Conservation (phyloP, 2,329 filamentous ascomycete species). For the Fusarium hainanense region DNA sequence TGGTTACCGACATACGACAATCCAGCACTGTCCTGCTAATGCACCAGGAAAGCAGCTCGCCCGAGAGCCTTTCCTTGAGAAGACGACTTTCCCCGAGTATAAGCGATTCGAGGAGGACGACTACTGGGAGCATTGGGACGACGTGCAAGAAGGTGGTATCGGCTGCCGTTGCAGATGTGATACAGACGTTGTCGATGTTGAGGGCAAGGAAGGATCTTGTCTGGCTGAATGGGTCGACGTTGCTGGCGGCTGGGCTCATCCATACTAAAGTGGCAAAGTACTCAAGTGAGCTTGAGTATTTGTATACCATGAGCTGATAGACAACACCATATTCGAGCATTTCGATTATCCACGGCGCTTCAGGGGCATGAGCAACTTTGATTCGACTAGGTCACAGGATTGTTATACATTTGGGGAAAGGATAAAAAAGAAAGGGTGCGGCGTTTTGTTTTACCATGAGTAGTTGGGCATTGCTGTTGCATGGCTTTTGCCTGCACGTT, state of each 20-base stretch:
- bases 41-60: constrained; percentile 88
- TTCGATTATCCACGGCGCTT: constrained; percentile 26
- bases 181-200: constrained; percentile 96
- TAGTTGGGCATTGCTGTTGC: constrained; percentile 2
- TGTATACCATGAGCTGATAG: background rate
- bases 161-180: constrained; percentile 97
- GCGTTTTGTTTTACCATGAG: constrained; percentile 44
- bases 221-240: constrained; percentile 97
- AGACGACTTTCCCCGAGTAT: constrained; percentile 82
- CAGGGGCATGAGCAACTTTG: constrained; percentile 35
- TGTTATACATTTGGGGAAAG: constrained; percentile 24
- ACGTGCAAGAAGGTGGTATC: constrained; percentile 93
- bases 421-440: constrained; percentile 37
- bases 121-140: constrained; percentile 92
- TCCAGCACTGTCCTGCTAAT: constrained; percentile 97
- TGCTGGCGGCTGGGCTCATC: constrained; percentile 86
- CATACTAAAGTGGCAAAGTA: constrained; percentile 46
- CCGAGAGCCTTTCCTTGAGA: constrained; percentile 82
- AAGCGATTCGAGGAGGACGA: constrained; percentile 91
- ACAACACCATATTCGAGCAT: constrained; percentile 8
- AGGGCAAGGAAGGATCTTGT: constrained; percentile 97
- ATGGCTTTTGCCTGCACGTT: constrained; percentile 14
- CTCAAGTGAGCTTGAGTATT: constrained; percentile 8
- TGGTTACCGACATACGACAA: constrained; percentile 97
- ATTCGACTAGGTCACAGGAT: constrained; percentile 31